Evolutionary conservation across 768 basidiomycete species (phyloP).

Genomic region (Pholiota microspora): DNA sequence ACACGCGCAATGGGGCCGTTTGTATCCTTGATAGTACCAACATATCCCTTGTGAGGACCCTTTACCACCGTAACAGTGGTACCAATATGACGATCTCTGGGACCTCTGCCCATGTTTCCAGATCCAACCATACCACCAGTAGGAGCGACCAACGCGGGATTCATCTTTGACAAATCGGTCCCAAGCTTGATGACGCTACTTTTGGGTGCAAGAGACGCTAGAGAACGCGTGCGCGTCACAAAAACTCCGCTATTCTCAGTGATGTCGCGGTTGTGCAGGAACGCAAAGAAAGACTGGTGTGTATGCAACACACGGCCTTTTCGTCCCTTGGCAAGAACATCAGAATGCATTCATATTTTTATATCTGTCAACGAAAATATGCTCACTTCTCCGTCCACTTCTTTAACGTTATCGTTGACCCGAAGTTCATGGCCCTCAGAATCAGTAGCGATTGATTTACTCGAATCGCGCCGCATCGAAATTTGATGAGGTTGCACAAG

Average conservation of each 20-base stretch:
- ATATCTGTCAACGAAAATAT: background rate
- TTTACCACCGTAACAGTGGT: conserved; percentile 75
- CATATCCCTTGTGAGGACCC: conserved; percentile 88
- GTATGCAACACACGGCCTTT: conserved; percentile 92
- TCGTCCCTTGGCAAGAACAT: conserved; percentile 49
- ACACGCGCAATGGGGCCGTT: conserved; percentile 86
- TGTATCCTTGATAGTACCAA: conserved; percentile 92
- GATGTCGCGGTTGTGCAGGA: conserved; percentile 90
- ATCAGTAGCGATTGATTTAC: conserved; percentile 85
- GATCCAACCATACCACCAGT: conserved; percentile 80
- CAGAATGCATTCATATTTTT: background rate
- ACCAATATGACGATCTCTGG: conserved; percentile 82
- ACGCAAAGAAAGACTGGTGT: conserved; percentile 91
- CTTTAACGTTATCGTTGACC: conserved; percentile 89
- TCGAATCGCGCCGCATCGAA: conserved; percentile 82
- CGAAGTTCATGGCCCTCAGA: conserved; percentile 85
- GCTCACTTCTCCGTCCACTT: conserved; percentile 82
- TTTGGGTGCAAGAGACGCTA: conserved; percentile 86
- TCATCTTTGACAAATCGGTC: conserved; percentile 88
- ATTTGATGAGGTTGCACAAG: conserved; percentile 94
- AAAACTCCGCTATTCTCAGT: conserved; percentile 93
- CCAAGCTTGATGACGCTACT: conserved; percentile 64
- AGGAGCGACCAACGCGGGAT: conserved; percentile 67
- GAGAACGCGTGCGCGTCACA: conserved; percentile 80
- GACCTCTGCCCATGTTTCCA: conserved; percentile 74